Evolutionary conservation across 2,329 filamentous ascomycete genomes (phyloP), one percentile per base, ranked within the genome.

Genomic region (Purpureocillium lavendulum): DNA sequence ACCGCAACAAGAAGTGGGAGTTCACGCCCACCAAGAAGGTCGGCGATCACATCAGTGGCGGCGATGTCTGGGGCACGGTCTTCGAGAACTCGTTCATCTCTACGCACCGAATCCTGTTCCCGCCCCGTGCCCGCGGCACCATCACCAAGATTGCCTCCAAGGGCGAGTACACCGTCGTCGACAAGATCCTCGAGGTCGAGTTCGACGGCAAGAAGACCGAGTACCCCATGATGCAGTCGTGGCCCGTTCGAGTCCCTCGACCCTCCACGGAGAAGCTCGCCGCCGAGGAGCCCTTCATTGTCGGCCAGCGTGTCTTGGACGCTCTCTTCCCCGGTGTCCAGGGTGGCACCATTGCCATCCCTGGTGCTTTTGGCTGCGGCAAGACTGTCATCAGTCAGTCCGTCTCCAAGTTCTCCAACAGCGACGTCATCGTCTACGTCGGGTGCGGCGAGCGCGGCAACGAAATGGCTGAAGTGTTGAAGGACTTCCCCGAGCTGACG

Each of bases 371-470:
- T 62, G 92, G 92, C 49, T 98, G 92, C 58, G 92, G 92, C 60
- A 98, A 98, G 81, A 98, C 92, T 56, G 92, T 98, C 70, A 98
- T 98, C 67, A 89, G 83, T 57, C 92, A 98, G 70, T 94, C 87
- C 45, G 84, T 98, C 48, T 98, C 92, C 65, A 98, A 98, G 70
- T 98, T 98, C 73, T 98, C 92, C 59, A 98, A 98, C 80, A 92
- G 85, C 64, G 92, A 98, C 62, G 87, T 97, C 57, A 98, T 98
- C 52, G 86, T 98, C 53, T 98, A 98, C 61, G 92, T 98, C 44
- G 92, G 92, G 68, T 58, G 66, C 18, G 87, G 89, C 53, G 92
- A 98, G 69, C 85, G 92, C 54, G 92, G 92, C 52, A 98, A 98
- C 61, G 92, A 98, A 69, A 98, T 98, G 92, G 92, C 92, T 48